Base-by-base conservation (phyloP, 139 green algal genomes). In the Chlorella ohadii region DNA sequence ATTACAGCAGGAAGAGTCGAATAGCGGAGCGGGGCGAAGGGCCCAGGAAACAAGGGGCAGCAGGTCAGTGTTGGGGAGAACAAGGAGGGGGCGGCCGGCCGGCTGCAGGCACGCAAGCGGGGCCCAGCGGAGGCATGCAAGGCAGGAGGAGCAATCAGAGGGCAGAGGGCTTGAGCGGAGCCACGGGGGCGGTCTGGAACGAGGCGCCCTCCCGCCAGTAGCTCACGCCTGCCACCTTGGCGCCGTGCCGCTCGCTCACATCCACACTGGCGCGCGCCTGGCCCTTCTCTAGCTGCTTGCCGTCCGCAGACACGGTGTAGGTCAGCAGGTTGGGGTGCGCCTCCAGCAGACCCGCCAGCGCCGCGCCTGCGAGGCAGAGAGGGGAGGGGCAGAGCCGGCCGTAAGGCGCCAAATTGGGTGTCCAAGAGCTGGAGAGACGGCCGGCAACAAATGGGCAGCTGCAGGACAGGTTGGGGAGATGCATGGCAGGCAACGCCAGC, bases 251-350 rank as follows among this genome's bases (percentile, higher is more conserved):
- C 34, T 84, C 57, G 5, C 31, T n/a, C 0, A 87, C 22, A 33
- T 82, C 73, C n/a, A 87, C 68, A 1, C 64, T 41, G 9, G 76
- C 81, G 7, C 81, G 81, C 27, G 86, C 81, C 25, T 15, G 31
- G 28, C 74, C 86, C 63, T 89, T 89, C 72, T 87, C 81, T 28
- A 89, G 72, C 36, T 66, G 72, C 34, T 63, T 84, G 70, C 81
- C 73, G 38, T 84, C 39, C 17, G 59, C 44, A 1, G 71, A 84
- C 13, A 70, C 31, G 0, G 44, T 27, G 64, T 89, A 89, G 34
- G 75, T 87, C 73, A 89, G 79, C 72, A 89, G 68, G 23, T 47
- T 47, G 38, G 86, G 86, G 74, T 89, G 78, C 34, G 34, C 38
- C 65, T 76, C 72, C 1, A 89, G 83, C 22, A 87, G 36, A 12